Base-by-base conservation (phyloP, 805 yeast species). In the Yamadazyma akitaensis region DNA sequence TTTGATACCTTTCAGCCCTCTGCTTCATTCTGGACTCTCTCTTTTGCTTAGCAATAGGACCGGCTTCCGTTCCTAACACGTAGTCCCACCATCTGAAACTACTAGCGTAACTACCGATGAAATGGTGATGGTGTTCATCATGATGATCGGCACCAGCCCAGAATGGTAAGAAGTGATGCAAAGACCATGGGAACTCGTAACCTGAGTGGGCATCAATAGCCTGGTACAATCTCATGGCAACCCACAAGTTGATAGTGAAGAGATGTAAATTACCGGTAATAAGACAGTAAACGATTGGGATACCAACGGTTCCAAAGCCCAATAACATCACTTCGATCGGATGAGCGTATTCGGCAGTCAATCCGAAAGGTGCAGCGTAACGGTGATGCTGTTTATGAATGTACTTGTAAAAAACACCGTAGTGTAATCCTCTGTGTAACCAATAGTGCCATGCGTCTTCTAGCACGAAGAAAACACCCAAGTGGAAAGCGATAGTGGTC, bases 141-240 rank as follows among this genome's bases (percentile, higher is more conserved):
- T 79, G 84, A 55, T 79, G 84, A 47, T 76, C 82, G 33, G 83
- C 83, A 28, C 84, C 84, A 9, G 84, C 83, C 84, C 84, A 79
- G 62, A 79, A 72, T 37, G 84, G 84, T n/a, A 79, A 43, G 58
- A 77, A 67, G 47, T 77, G 61, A 59, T 79, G 77, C 56, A 79
- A 68, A 1, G 82, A 78, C 80, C 80, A 77, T 3, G 84, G 84
- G 63, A 79, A 79, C 48, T 79, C 83, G 56, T 79, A 79, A 34
- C 84, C 84, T 2, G 82, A 77, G 54, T 79, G 84, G 12, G 83
- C 69, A 56, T 79, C 84, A 36, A 79, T 82, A 13, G 83, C 83
- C 57, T 79, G 84, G 56, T 75, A 71, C 51, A 79, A 69, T 55
- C 84, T 67, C 45, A 79, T 58, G 16, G 68, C 62, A 25, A 79